Evolutionary conservation across 371 early-diverging fungal species (phyloP), one percentile per base, ranked within the genome.

Genomic region (Capillidium rhysosporum): DNA sequence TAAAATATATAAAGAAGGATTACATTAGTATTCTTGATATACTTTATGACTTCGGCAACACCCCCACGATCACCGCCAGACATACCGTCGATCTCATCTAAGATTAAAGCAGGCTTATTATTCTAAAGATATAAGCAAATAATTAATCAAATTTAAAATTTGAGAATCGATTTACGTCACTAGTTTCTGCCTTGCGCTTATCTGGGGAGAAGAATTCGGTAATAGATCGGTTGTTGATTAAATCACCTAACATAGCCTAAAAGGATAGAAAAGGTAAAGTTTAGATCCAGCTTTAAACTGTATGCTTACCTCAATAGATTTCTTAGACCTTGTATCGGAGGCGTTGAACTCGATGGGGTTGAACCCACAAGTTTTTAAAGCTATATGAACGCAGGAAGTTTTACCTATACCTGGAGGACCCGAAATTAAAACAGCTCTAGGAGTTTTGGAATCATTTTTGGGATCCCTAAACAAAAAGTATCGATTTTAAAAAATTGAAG

Each of bases 51-150:
- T 67, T 99, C 96, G 0, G 80, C 77, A 7, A 78, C 69, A 18
- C 99, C 99, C 46, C 99, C 99, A 39, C 98, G 81, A 67, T 99
- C 99, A 41, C 97, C 96, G 38, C 80, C 84, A 2, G 93, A 84
- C 99, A 99, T 99, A 29, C 99, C 99, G 68, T 99, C 99, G 0
- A 98, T 93, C 66, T 99, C 99, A 71, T 99, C 99, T 99, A 99
- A 98, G 47, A 99, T 83, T 10, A 99, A 63, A 0, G 92, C 73
- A 8, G 26, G 49, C 29, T n/a, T 25, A 21, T 40, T 25, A 30
- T 8, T 56, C 53, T 23, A n/a, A 25, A 25, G 8, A 40, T 38
- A 31, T 46, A 23, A 28, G 43, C 25, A 34, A 34, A 7, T 12
- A 34, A 34, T 34, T 7, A 7, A 34, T 12, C 34, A 7, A 34